These are phyloP conservation scores for Cornus kousa DNA, from an alignment of 148 eudicot species.

Conservation along the genomic window DNA sequence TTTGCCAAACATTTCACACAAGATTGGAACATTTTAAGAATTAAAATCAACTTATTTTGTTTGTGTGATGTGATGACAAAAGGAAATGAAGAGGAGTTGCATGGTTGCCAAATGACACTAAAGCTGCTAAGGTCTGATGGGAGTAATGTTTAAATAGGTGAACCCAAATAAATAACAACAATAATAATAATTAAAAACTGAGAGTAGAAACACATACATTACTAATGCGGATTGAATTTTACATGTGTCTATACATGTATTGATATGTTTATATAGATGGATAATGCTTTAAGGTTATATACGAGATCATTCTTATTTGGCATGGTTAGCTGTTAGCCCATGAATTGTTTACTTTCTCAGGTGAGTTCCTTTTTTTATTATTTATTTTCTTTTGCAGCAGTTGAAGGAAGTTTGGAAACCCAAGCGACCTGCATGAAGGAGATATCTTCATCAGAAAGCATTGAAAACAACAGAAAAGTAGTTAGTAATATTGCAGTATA, in stretches of 20 bases:
- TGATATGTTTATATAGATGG: not conserved
- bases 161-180: too few species aligned
- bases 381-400: slow-evolving; percentile 29
- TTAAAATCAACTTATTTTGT: too few species aligned
- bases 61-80: too few species aligned
- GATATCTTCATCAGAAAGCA: slow-evolving; percentile 38
- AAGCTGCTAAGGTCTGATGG: not conserved
- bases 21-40: too few species aligned
- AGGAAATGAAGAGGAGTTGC: too few species aligned
- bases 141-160: too few species aligned
- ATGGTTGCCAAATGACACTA: not conserved
- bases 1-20: not conserved
- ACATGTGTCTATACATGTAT: not conserved
- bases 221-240: not conserved
- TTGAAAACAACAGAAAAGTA: slow-evolving; percentile 52
- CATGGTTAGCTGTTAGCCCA: not conserved
- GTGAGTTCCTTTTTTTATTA: not conserved
- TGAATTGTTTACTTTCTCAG: slow-evolving; percentile 8
- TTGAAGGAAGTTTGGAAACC: slow-evolving; percentile 27
- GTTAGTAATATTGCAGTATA: slow-evolving; percentile 20
- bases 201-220: too few species aligned
- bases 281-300: not conserved
- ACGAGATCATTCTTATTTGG: not conserved
- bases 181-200: too few species aligned
- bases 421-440: slow-evolving; percentile 38